A percentile compares a stretch with the other conserved stretches of the same genome.
Conservation (phyloP, 768 basidiomycete genomes). For the Agrocybe praecox region DNA sequence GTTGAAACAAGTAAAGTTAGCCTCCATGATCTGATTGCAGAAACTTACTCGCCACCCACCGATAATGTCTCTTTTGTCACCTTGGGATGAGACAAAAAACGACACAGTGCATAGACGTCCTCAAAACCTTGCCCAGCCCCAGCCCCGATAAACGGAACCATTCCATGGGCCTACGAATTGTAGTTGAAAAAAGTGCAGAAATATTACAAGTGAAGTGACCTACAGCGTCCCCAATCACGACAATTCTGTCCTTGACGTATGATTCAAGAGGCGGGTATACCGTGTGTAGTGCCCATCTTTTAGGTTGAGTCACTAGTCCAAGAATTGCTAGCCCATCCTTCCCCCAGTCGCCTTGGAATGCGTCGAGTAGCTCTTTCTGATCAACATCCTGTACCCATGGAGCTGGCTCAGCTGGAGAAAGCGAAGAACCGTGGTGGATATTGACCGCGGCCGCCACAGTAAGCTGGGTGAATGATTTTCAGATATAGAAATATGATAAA, state of each 20-base stretch:
- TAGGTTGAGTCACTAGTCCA: slow-evolving; percentile 41
- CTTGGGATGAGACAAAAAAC: slow-evolving; percentile 45
- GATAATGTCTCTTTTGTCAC: slow-evolving; percentile 38
- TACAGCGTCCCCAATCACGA: slow-evolving; percentile 56
- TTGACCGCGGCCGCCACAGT: slow-evolving; percentile 40
- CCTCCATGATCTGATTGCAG: neutral
- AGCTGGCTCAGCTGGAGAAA: neutral
- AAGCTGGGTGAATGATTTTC: slow-evolving; percentile 25
- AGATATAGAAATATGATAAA: neutral
- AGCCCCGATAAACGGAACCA: slow-evolving; percentile 58
- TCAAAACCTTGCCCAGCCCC: slow-evolving; percentile 63
- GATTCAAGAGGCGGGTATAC: slow-evolving; percentile 43
- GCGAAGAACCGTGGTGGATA: neutral
- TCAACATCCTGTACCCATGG: slow-evolving; percentile 44
- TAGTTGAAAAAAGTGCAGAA: no score
- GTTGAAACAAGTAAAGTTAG: neutral
- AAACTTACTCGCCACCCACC: slow-evolving; percentile 2
- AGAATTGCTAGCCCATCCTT: slow-evolving; percentile 41
- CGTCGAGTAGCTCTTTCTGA: slow-evolving; percentile 41
- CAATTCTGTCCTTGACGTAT: slow-evolving; percentile 46
- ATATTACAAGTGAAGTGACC: no score
- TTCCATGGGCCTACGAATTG: slow-evolving; percentile 57
- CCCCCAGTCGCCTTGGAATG: slow-evolving; percentile 44
- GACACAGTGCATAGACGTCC: slow-evolving; percentile 47
- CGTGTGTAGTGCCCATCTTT: slow-evolving; percentile 53